phyloP scores from a whole-genome alignment of 495 filamentous ascomycete species.

The Penicillium argentinense region DNA sequence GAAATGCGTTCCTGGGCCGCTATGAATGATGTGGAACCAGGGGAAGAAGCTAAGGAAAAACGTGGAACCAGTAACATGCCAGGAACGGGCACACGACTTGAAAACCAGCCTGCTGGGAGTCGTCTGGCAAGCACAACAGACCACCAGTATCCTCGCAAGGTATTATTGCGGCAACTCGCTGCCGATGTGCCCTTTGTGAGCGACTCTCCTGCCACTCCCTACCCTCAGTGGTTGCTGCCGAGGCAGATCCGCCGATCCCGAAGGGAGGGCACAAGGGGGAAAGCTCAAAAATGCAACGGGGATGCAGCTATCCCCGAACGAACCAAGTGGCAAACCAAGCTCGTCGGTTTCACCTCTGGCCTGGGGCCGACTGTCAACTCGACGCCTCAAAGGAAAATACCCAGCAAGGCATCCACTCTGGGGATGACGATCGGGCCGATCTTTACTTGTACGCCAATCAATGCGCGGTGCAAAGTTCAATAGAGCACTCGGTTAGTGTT shows the following conservation, averaged over 20 bases:
- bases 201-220: neutral
- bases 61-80: slow-evolving; percentile 4
- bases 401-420: slow-evolving; percentile 9
- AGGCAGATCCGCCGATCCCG: slow-evolving; percentile 3
- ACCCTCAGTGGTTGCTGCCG: neutral
- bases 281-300: slow-evolving; percentile 7
- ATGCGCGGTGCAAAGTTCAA: slow-evolving; percentile 2
- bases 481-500: slow-evolving; percentile 15
- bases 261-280: slow-evolving; percentile 2
- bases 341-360: slow-evolving; percentile 4
- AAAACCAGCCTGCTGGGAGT: too few species aligned
- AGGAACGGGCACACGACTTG: neutral
- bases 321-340: slow-evolving; percentile 5
- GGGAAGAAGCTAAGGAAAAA: slow-evolving; percentile 9
- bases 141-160: too few species aligned
- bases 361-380: neutral
- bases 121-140: too few species aligned
- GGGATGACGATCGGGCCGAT: slow-evolving; percentile 12
- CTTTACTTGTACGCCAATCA: slow-evolving; percentile 5
- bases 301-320: slow-evolving; percentile 1
- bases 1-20: slow-evolving; percentile 3
- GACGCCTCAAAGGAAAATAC: neutral
- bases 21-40: slow-evolving; percentile 5
- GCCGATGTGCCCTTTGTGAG: neutral
- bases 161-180: neutral